Conservation (phyloP, 257 asterid genomes). For the Solanum raphanifolium region DNA sequence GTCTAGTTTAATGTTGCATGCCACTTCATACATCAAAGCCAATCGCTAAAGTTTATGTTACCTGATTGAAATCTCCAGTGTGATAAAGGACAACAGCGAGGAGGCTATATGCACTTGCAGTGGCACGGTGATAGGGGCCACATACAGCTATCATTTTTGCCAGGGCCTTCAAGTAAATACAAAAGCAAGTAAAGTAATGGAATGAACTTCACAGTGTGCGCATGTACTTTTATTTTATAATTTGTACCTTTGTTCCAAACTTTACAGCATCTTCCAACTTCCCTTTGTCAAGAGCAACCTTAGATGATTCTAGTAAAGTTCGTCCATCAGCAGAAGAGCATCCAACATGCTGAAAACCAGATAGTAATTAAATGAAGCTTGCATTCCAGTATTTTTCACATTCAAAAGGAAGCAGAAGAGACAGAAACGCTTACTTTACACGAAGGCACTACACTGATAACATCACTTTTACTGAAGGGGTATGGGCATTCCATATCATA, state of each 20-base stretch:
- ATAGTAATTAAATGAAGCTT: constrained; percentile 4
- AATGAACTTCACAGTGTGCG: background rate
- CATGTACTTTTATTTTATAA: constrained; percentile 2
- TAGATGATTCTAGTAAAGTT: constrained; percentile 84
- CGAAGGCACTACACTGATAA: constrained; percentile 78
- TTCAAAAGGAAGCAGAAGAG: background rate
- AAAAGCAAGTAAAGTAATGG: constrained; percentile 1
- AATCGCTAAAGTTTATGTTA: background rate
- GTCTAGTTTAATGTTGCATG: background rate
- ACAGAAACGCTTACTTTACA: constrained; percentile 59
- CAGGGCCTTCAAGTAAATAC: constrained; percentile 57
- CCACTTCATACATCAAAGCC: background rate
- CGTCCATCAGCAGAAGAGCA: constrained; percentile 99
- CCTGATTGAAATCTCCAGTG: constrained; percentile 99
- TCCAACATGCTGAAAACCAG: constrained; percentile 61
- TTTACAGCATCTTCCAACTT: constrained; percentile 93
- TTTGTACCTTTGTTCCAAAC: constrained; percentile 79
- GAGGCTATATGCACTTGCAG: constrained; percentile 98
- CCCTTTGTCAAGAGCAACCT: constrained; percentile 96
- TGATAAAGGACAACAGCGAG: constrained; percentile 98
- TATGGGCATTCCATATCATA: constrained; percentile 75
- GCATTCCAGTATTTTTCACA: background rate
- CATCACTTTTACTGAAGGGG: constrained; percentile 67
- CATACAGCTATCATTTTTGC: constrained; percentile 96
- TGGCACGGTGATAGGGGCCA: constrained; percentile 94